Conservation (phyloP, 192 early-diverging fungal genomes). For the Spizellomyces sp. region DNA sequence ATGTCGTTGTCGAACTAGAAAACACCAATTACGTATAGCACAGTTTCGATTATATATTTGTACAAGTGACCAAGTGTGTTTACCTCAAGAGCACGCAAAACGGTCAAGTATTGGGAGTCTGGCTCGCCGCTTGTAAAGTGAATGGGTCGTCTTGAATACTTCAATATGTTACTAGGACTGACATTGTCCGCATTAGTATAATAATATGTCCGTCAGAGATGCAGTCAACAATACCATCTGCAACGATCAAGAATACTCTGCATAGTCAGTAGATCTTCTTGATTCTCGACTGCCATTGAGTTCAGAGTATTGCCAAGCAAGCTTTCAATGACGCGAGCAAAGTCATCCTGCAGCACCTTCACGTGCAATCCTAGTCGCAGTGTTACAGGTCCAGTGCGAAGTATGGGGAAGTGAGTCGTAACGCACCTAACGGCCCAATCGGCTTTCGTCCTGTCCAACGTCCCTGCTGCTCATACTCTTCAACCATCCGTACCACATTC, state of each 20-base stretch:
- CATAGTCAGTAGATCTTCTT: constrained; percentile 35
- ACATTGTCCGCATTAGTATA: no score
- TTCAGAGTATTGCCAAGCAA: constrained; percentile 33
- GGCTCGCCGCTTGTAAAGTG: constrained; percentile 25
- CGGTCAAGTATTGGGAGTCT: constrained; percentile 12
- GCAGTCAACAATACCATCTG: constrained; percentile 1
- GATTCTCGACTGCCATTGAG: constrained; percentile 39
- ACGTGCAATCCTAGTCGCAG: constrained; percentile 20
- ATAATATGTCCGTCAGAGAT: neutral
- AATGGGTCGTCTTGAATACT: constrained; percentile 6
- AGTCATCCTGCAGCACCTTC: constrained; percentile 21
- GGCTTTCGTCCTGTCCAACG: constrained; percentile 74
- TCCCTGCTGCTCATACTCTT: constrained; percentile 65
- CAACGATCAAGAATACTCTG: constrained; percentile 23
- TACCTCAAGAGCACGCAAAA: constrained; percentile 20
- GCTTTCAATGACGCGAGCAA: constrained; percentile 35
- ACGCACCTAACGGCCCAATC: constrained; percentile 61
- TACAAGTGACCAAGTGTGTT: no score
- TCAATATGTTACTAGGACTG: constrained; percentile 3
- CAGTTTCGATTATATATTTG: no score
- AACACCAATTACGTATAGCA: neutral
- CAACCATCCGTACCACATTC: constrained; percentile 72
- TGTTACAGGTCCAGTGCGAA: neutral
- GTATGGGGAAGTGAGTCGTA: neutral
- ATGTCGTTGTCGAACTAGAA: constrained; percentile 30